phyloP scores from a whole-genome alignment of 192 early-diverging fungal species.

The Jimgerdemannia lactiflua region DNA sequence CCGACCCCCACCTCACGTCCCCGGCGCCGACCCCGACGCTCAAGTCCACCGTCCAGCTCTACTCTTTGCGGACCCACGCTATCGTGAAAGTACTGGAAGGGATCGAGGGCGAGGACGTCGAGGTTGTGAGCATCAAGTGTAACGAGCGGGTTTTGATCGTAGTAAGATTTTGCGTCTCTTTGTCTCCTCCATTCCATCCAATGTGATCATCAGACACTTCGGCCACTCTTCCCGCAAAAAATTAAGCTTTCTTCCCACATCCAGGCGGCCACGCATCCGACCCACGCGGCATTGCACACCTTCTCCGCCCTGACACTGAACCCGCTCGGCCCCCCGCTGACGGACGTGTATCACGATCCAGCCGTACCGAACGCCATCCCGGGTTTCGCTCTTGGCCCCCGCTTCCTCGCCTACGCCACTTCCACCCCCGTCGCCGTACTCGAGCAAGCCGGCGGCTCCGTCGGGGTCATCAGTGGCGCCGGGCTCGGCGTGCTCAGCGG shows the following conservation, averaged over 20 bases:
- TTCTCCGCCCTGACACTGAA: constrained; percentile 43
- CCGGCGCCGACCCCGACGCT: not conserved
- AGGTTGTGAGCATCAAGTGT: constrained; percentile 46
- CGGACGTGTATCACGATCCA: constrained; percentile 46
- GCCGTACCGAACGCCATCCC: constrained; percentile 1
- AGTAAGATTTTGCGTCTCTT: constrained; percentile 35
- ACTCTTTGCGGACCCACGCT: constrained; percentile 54
- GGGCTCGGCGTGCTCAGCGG: constrained; percentile 24
- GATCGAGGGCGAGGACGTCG: constrained; percentile 36
- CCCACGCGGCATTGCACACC: constrained; percentile 32
- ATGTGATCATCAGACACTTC: too few species aligned
- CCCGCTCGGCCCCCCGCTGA: constrained; percentile 32
- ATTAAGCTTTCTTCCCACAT: not conserved
- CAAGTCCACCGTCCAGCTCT: constrained; percentile 36
- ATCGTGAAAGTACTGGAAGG: constrained; percentile 45
- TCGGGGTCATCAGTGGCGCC: constrained; percentile 15
- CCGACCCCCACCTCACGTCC: not conserved
- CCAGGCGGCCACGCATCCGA: not conserved
- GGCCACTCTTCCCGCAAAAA: not conserved
- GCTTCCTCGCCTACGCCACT: constrained; percentile 71
- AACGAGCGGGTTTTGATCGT: constrained; percentile 60
- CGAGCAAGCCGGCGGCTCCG: constrained; percentile 10
- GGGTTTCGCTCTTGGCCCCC: constrained; percentile 59
- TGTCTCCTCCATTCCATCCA: not conserved
- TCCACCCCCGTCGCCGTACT: constrained; percentile 37